phyloP scores from a whole-genome alignment of 768 basidiomycete genomes.

The Mycena indigotica region DNA sequence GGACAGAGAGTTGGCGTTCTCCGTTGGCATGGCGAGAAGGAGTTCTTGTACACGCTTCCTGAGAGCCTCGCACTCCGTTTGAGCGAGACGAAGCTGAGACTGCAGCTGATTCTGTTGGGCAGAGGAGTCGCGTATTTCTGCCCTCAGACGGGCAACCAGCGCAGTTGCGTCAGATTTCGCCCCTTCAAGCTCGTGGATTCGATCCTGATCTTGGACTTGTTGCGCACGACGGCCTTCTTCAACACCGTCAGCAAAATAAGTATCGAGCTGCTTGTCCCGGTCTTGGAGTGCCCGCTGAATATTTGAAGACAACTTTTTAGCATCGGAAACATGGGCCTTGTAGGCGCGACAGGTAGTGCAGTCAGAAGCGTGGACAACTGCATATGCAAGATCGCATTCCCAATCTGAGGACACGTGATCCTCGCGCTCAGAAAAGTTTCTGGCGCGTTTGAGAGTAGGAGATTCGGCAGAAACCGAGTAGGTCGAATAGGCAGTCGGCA shows the following conservation, averaged over 20 bases:
- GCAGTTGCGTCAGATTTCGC: constrained; percentile 30
- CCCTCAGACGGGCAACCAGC: constrained; percentile 25
- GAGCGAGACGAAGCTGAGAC: constrained; percentile 35
- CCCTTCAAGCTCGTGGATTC: constrained; percentile 36
- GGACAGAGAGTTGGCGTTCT: not conserved
- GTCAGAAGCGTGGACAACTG: constrained; percentile 42
- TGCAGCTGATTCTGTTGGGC: constrained; percentile 23
- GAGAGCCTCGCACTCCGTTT: constrained; percentile 33
- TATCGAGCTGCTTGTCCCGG: constrained; percentile 41
- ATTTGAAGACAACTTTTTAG: constrained; percentile 38
- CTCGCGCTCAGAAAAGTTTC: constrained; percentile 9
- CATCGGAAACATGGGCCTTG: constrained; percentile 43
- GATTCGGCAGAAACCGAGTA: constrained; percentile 13
- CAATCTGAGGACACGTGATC: constrained; percentile 31
- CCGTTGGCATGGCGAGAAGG: constrained; percentile 4
- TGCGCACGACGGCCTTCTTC: constrained; percentile 43
- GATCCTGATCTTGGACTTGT: constrained; percentile 39
- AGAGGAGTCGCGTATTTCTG: constrained; percentile 36
- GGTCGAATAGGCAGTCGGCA: constrained; percentile 3
- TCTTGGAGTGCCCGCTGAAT: constrained; percentile 44
- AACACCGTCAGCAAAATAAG: constrained; percentile 41
- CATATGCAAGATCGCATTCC: constrained; percentile 43
- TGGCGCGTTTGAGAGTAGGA: constrained; percentile 14
- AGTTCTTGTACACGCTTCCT: constrained; percentile 28
- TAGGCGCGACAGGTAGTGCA: constrained; percentile 41